These are phyloP conservation scores for Kappamyces sp. DNA, from an alignment of 192 early-diverging fungal species.

Conservation along the genomic window DNA sequence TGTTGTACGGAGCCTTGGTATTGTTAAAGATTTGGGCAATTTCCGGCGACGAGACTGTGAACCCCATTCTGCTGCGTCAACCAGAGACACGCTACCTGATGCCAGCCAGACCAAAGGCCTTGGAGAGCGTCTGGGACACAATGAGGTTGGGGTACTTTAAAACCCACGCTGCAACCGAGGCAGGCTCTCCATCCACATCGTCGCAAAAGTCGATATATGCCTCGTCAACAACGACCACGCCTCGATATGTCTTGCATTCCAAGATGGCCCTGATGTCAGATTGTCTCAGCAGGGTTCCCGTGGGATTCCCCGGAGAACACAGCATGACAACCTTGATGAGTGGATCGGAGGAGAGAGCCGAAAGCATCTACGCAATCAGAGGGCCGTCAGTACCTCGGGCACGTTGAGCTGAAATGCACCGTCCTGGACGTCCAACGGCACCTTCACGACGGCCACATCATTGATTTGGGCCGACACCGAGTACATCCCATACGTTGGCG, in stretches of 20 bases:
- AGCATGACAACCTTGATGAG: slow-evolving; percentile 87
- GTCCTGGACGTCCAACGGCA: slow-evolving; percentile 68
- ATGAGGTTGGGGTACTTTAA: slow-evolving; percentile 84
- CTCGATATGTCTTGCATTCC: slow-evolving; percentile 54
- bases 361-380: slow-evolving; percentile 50
- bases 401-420: slow-evolving; percentile 63
- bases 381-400: slow-evolving; percentile 34
- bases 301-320: slow-evolving; percentile 99
- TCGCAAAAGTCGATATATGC: slow-evolving; percentile 96
- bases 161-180: slow-evolving; percentile 74
- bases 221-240: slow-evolving; percentile 96
- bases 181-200: slow-evolving; percentile 42
- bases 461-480: slow-evolving; percentile 86
- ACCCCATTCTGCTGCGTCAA: slow-evolving; percentile 59
- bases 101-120: slow-evolving; percentile 97
- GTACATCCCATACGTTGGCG: slow-evolving; percentile 99
- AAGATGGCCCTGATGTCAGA: slow-evolving; percentile 64
- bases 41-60: slow-evolving; percentile 71
- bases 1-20: slow-evolving; percentile 98
- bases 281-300: slow-evolving; percentile 72
- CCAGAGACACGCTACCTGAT: slow-evolving; percentile 56
- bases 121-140: slow-evolving; percentile 96
- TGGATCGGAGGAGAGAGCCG: slow-evolving; percentile 58
- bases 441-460: slow-evolving; percentile 85
- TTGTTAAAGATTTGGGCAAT: slow-evolving; percentile 90